Conservation (phyloP, 1,284 basidiomycete genomes). For the Trichosporon inkin region DNA sequence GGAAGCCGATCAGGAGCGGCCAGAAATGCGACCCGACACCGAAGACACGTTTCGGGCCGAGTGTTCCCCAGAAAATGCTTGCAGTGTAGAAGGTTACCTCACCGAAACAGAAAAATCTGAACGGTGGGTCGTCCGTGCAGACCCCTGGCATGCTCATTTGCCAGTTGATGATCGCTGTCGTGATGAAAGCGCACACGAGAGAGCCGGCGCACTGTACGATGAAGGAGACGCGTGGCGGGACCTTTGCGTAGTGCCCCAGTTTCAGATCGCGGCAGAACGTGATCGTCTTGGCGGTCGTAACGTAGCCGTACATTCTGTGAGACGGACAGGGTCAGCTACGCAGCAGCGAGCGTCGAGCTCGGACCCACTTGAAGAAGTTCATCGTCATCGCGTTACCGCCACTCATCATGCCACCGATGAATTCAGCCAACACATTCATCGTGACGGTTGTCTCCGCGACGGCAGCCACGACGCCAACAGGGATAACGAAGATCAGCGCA, state of each 20-base stretch:
- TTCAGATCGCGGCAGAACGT: constrained; percentile 56
- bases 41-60: constrained; percentile 69
- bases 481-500: constrained; percentile 26
- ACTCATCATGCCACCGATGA: constrained; percentile 58
- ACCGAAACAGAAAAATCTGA: constrained; percentile 22
- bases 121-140: constrained; percentile 24
- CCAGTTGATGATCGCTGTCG: constrained; percentile 28
- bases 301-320: constrained; percentile 37
- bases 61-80: constrained; percentile 71
- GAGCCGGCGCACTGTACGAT: constrained; percentile 63
- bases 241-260: constrained; percentile 37
- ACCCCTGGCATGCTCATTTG: constrained; percentile 24
- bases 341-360: constrained; percentile 49
- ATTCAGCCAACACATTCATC: constrained; percentile 56
- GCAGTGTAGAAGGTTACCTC: constrained; percentile 9
- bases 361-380: constrained; percentile 60
- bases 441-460: constrained; percentile 57
- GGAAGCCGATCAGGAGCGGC: constrained; percentile 63
- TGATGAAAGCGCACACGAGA: constrained; percentile 52
- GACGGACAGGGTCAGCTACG: not conserved
- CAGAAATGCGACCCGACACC: constrained; percentile 60
- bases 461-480: constrained; percentile 56
- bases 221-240: constrained; percentile 56
- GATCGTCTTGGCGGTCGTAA: constrained; percentile 56
- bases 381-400: constrained; percentile 59